phyloP scores from a whole-genome alignment of 257 asterid species.

The Solanum arcanum region DNA sequence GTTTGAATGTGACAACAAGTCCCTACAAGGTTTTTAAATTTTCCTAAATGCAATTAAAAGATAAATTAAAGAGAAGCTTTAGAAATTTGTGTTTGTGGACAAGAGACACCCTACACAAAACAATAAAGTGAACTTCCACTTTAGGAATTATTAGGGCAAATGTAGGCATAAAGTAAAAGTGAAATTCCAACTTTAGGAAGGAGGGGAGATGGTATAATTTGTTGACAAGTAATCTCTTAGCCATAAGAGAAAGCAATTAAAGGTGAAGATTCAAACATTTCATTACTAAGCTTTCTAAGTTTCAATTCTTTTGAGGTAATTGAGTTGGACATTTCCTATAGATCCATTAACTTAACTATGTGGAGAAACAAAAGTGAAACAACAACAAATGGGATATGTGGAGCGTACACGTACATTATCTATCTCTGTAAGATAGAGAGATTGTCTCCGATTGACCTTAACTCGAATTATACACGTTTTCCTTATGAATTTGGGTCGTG shows the following conservation, averaged over 20 bases:
- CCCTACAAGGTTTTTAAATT: neutral
- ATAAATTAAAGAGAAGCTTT: neutral
- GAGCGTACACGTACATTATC: neutral
- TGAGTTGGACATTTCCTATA: neutral
- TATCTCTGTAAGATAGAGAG: neutral
- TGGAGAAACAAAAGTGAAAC: neutral
- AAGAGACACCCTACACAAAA: neutral
- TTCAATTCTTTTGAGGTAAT: neutral
- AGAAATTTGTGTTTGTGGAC: neutral
- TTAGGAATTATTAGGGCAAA: neutral
- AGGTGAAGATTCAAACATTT: neutral
- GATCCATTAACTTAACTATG: neutral
- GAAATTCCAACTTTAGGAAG: neutral
- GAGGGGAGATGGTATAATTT: neutral
- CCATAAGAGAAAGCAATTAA: neutral
- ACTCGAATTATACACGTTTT: neutral
- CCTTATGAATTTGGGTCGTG: rapidly evolving
- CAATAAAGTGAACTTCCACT: neutral
- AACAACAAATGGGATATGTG: neutral
- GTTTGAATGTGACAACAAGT: neutral
- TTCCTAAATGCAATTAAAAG: neutral
- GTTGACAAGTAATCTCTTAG: neutral
- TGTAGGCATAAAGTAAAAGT: neutral
- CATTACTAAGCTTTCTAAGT: neutral
- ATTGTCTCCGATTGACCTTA: neutral